A percentile compares a stretch with the other conserved stretches of the same genome.
Evolutionary conservation across 306 rosid genomes (phyloP).

Genomic region (Quercus mongolica): DNA sequence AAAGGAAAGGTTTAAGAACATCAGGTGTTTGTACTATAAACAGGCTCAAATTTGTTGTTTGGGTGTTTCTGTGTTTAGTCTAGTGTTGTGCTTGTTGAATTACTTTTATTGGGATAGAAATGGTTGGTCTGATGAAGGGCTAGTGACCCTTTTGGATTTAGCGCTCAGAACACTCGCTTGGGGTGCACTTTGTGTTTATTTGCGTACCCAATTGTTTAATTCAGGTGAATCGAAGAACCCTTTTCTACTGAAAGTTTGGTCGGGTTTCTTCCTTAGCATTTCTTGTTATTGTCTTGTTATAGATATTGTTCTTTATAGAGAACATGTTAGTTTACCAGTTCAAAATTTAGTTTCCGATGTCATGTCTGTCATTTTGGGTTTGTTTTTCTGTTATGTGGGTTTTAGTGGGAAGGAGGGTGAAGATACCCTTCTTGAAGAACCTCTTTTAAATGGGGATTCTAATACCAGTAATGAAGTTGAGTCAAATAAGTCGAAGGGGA

Average conservation of each 20-base stretch:
- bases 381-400: constrained; percentile 33
- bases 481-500: constrained; percentile 30
- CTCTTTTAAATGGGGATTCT: constrained; percentile 29
- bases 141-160: constrained; percentile 38
- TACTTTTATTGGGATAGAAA: constrained; percentile 28
- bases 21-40: neutral
- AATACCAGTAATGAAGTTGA: neutral
- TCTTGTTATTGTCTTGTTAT: constrained; percentile 28
- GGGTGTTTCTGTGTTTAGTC: constrained; percentile 22
- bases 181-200: constrained; percentile 29
- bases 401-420: constrained; percentile 28
- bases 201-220: constrained; percentile 29
- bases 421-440: constrained; percentile 26
- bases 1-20: constrained; percentile 7
- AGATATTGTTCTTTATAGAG: constrained; percentile 25
- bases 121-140: constrained; percentile 34
- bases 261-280: constrained; percentile 25
- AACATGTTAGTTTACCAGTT: constrained; percentile 8
- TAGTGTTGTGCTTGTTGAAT: constrained; percentile 14
- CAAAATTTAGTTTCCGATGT: constrained; percentile 38
- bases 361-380: constrained; percentile 20
- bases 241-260: constrained; percentile 37
- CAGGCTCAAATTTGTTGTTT: constrained; percentile 26
- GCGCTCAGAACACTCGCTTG: constrained; percentile 36
- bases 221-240: constrained; percentile 23